Conservation (phyloP, 2,329 filamentous ascomycete species). For the Pestalotiopsis fici region DNA sequence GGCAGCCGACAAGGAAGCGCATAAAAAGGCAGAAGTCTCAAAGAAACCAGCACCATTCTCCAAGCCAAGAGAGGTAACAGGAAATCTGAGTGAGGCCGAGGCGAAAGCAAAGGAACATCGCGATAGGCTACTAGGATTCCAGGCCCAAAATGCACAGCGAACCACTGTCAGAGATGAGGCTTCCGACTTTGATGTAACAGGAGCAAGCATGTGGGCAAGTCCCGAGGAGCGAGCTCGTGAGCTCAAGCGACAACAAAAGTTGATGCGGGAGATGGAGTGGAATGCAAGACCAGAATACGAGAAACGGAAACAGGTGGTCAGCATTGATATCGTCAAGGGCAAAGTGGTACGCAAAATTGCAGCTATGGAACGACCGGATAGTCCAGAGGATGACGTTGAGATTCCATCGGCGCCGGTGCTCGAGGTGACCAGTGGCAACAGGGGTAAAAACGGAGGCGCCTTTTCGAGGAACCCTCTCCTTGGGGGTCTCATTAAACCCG, state of each 20-base stretch:
- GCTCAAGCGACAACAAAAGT: constrained; percentile 81
- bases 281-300: constrained; percentile 84
- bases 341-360: constrained; percentile 76
- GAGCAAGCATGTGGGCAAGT: constrained; percentile 77
- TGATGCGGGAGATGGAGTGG: constrained; percentile 85
- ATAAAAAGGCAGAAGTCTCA: constrained; percentile 67
- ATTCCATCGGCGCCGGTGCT: constrained; percentile 15
- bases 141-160: constrained; percentile 80
- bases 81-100: constrained; percentile 55
- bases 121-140: constrained; percentile 78
- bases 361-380: constrained; percentile 58
- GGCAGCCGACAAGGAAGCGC: constrained; percentile 73
- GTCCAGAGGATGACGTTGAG: constrained; percentile 47
- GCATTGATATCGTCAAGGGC: constrained; percentile 77
- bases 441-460: constrained; percentile 47
- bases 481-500: constrained; percentile 65
- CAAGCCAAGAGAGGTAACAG: constrained; percentile 38
- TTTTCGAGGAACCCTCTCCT: constrained; percentile 72
- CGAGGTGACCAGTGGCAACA: constrained; percentile 36
- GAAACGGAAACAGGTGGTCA: constrained; percentile 81
- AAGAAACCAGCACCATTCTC: constrained; percentile 62
- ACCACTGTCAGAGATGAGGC: constrained; percentile 89
- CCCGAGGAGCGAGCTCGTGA: constrained; percentile 81
- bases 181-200: constrained; percentile 56
- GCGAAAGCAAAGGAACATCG: constrained; percentile 75